phyloP scores from a whole-genome alignment of 495 filamentous ascomycete species.

The Tuber microsphaerosporum region DNA sequence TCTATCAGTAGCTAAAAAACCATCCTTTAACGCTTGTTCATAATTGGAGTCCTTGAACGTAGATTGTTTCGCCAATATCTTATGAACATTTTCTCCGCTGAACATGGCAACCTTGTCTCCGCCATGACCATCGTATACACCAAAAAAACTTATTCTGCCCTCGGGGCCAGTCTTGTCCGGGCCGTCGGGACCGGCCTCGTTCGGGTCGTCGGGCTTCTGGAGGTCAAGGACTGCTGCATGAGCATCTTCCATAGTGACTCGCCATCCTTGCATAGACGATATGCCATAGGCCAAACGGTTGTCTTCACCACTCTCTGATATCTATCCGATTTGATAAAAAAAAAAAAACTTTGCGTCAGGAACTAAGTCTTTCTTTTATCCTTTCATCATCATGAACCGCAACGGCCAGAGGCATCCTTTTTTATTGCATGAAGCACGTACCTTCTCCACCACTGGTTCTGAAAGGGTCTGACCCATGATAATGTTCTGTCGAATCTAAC shows the following conservation, averaged over 20 bases:
- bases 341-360: slow-evolving; percentile 15
- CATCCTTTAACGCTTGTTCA: slow-evolving; percentile 93
- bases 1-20: slow-evolving; percentile 89
- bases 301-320: slow-evolving; percentile 83
- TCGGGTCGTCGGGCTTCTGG: slow-evolving; percentile 55
- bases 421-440: slow-evolving; percentile 48
- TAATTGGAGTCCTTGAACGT: slow-evolving; percentile 84
- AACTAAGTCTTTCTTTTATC: slow-evolving; percentile 25
- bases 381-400: slow-evolving; percentile 25
- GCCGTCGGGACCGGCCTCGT: slow-evolving; percentile 58
- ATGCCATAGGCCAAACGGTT: slow-evolving; percentile 86
- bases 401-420: slow-evolving; percentile 24
- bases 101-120: slow-evolving; percentile 94
- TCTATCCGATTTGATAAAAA: slow-evolving; percentile 49
- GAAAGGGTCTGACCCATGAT: slow-evolving; percentile 98
- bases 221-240: slow-evolving; percentile 86
- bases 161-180: slow-evolving; percentile 57
- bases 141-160: slow-evolving; percentile 83
- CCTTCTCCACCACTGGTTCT: slow-evolving; percentile 98
- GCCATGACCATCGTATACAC: slow-evolving; percentile 95
- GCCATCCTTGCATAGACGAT: slow-evolving; percentile 99
- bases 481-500: slow-evolving; percentile 23
- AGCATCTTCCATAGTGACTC: slow-evolving; percentile 98
- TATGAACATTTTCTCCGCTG: slow-evolving; percentile 84
- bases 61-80: slow-evolving; percentile 89